Conservation (phyloP, 331 rosid genomes). For the Arachis monticola region DNA sequence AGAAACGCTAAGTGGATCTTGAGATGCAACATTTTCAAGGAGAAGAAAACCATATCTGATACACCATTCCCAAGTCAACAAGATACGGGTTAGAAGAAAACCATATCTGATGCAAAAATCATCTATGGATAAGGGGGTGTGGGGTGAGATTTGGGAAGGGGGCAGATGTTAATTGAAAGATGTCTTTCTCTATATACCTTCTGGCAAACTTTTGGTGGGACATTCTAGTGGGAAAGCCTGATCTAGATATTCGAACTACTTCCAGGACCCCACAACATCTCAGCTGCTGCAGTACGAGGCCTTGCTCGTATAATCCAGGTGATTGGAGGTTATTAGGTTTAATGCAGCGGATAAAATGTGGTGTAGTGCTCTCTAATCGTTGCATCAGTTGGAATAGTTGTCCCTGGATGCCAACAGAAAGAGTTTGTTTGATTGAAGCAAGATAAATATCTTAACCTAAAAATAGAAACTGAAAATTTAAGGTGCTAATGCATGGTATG, state of each 20-base stretch:
- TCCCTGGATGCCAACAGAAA: conserved; percentile 58
- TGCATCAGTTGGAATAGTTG: conserved; percentile 95
- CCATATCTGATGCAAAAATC: conserved; percentile 9
- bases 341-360: conserved; percentile 98
- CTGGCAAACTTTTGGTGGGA: conserved; percentile 94
- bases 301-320: conserved; percentile 93
- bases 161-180: conserved; percentile 24
- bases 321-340: conserved; percentile 98
- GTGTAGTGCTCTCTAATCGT: conserved; percentile 95
- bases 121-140: background rate
- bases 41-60: conserved; percentile 99
- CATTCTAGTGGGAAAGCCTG: conserved; percentile 98
- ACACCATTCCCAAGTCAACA: conserved; percentile 36
- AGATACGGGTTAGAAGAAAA: conserved; percentile 35
- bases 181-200: conserved; percentile 58
- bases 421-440: conserved; percentile 17
- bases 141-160: background rate
- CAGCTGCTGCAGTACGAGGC: conserved; percentile 93
- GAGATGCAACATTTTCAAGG: conserved; percentile 78
- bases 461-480: background rate
- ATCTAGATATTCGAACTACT: conserved; percentile 96
- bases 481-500: conserved; percentile 10
- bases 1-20: conserved; percentile 95
- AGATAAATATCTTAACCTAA: background rate
- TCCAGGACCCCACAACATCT: conserved; percentile 99